phyloP scores from a whole-genome alignment of 768 basidiomycete species.

The Pisolithus sp. region DNA sequence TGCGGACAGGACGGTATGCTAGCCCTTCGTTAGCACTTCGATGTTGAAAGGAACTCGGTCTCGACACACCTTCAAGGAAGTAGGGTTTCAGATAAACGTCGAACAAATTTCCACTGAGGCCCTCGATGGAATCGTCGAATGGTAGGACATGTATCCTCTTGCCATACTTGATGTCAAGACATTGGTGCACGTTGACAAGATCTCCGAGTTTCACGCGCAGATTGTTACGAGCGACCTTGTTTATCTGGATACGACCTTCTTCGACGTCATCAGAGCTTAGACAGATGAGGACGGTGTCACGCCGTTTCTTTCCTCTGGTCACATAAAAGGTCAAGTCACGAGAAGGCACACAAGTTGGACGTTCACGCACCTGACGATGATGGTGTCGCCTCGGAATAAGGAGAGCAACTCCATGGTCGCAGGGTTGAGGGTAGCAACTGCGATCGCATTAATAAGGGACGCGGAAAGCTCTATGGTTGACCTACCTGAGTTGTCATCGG shows the following conservation, averaged over 20 bases:
- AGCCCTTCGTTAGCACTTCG: slow-evolving; percentile 5
- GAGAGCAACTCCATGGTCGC: slow-evolving; percentile 92
- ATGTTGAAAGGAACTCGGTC: neutral
- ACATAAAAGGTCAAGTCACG: neutral
- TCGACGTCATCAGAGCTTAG: slow-evolving; percentile 94
- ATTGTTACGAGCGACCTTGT: slow-evolving; percentile 99
- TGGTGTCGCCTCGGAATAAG: slow-evolving; percentile 97
- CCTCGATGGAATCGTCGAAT: slow-evolving; percentile 98
- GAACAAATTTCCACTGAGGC: slow-evolving; percentile 95
- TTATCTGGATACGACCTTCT: slow-evolving; percentile 96
- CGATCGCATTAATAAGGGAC: neutral
- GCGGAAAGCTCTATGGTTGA: neutral
- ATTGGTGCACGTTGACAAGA: slow-evolving; percentile 92
- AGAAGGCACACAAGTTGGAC: neutral
- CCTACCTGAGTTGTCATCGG: slow-evolving; percentile 94
- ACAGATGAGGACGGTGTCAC: slow-evolving; percentile 96
- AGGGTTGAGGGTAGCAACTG: slow-evolving; percentile 92
- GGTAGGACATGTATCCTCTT: slow-evolving; percentile 96
- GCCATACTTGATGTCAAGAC: slow-evolving; percentile 97
- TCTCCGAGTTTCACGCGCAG: slow-evolving; percentile 96
- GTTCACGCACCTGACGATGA: slow-evolving; percentile 71
- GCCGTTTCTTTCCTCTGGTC: slow-evolving; percentile 89
- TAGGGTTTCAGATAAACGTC: slow-evolving; percentile 99
- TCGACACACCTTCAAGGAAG: slow-evolving; percentile 81
- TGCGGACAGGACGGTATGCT: slow-evolving; percentile 93